Evolutionary conservation across 208 protist species (phyloP).

Genomic region (Trypanosomatidae sp.): DNA sequence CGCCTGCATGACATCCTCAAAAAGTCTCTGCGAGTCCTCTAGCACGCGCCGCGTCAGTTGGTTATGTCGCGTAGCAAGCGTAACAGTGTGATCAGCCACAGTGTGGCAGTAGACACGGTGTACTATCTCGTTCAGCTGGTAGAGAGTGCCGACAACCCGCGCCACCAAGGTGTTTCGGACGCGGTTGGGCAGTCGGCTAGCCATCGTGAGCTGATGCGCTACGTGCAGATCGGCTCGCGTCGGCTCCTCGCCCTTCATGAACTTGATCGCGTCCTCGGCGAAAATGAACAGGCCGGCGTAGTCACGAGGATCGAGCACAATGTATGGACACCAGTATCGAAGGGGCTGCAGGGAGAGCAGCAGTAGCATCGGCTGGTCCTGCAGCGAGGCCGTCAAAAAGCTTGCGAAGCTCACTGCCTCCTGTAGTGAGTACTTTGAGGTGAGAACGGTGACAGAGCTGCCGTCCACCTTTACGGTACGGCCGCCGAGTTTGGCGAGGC

Average conservation of each 20-base stretch:
- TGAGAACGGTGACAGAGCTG: conserved; percentile 74
- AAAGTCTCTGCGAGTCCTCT: conserved; percentile 30
- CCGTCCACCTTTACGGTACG: conserved; percentile 79
- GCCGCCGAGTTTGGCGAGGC: conserved; percentile 84
- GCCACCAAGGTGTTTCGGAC: conserved; percentile 33
- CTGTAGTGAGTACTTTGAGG: conserved; percentile 73
- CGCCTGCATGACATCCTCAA: conserved; percentile 63
- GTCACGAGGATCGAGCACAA: conserved; percentile 71
- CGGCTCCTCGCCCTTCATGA: conserved; percentile 25
- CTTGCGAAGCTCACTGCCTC: conserved; percentile 78
- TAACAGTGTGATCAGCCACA: conserved; percentile 54
- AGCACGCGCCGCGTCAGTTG: conserved; percentile 43
- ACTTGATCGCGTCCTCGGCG: conserved; percentile 35
- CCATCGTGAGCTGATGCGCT: conserved; percentile 50
- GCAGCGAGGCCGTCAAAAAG: conserved; percentile 72
- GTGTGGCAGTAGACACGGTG: conserved; percentile 41
- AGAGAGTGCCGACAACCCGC: conserved; percentile 29
- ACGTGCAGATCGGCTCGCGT: conserved; percentile 28
- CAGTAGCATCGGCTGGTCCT: conserved; percentile 91
- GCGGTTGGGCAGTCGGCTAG: conserved; percentile 45
- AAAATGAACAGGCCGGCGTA: conserved; percentile 62
- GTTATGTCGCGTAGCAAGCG: conserved; percentile 68
- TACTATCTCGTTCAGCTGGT: conserved; percentile 17
- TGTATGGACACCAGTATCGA: conserved; percentile 79
- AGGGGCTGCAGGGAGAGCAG: conserved; percentile 74